phyloP scores from a whole-genome alignment of 2,329 filamentous ascomycete genomes.

The Pleurostoma richardsiae region DNA sequence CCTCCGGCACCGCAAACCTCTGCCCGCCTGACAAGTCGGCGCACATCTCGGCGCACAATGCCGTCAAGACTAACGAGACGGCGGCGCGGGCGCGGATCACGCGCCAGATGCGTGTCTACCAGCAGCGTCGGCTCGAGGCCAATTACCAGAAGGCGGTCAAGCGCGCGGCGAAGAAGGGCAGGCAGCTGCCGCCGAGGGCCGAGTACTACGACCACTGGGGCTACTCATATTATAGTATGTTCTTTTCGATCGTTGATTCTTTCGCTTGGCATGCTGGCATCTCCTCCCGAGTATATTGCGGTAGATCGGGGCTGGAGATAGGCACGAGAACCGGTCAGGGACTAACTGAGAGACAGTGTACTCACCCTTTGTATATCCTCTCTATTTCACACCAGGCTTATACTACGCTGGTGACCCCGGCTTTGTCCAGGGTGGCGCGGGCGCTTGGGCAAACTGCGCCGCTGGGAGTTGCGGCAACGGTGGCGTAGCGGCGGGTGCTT shows the following conservation, averaged over 20 bases:
- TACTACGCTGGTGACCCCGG: conserved; percentile 41
- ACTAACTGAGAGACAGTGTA: conserved; percentile 23
- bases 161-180: conserved; percentile 44
- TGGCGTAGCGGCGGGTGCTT: conserved; percentile 36
- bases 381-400: conserved; percentile 35
- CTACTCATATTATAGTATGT: conserved; percentile 34
- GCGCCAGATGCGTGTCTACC: conserved; percentile 26
- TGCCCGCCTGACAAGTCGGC: conserved; percentile 54
- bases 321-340: neutral
- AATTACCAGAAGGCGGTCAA: conserved; percentile 51
- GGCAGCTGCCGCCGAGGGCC: conserved; percentile 39
- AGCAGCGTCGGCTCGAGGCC: conserved; percentile 36
- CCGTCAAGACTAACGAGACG: conserved; percentile 37
- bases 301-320: too few relatives aligned
- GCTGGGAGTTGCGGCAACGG: conserved; percentile 43
- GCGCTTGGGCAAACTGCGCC: conserved; percentile 33
- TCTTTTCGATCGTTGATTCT: neutral
- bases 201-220: conserved; percentile 52
- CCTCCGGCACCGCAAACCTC: conserved; percentile 39
- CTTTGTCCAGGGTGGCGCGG: conserved; percentile 23
- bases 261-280: too few relatives aligned
- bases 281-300: too few relatives aligned
- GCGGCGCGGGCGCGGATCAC: conserved; percentile 19
- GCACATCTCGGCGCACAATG: conserved; percentile 71
- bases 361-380: conserved; percentile 37